These are phyloP conservation scores for Globisporangium okanoganense DNA, from an alignment of 352 stramenopile genomes.

Conservation along the genomic window DNA sequence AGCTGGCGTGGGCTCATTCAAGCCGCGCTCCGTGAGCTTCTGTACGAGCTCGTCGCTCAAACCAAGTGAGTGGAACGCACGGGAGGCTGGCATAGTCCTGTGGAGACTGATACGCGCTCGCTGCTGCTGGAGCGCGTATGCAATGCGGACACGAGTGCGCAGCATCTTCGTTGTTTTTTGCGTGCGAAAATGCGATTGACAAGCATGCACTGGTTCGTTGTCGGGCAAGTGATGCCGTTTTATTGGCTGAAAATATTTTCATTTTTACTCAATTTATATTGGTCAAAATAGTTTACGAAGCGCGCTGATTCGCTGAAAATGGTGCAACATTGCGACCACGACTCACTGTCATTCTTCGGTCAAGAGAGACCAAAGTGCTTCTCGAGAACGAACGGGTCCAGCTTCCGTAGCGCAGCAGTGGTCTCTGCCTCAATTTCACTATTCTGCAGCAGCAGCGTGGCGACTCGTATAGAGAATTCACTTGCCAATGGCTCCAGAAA, in stretches of 20 bases:
- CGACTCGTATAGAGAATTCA: slow-evolving; percentile 37
- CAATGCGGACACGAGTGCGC: slow-evolving; percentile 1
- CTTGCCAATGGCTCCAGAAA: slow-evolving; percentile 35
- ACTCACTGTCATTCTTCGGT: no score
- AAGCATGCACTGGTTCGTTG: no score
- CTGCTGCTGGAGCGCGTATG: background rate
- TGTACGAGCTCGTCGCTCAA: slow-evolving; percentile 31
- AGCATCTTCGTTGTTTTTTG: slow-evolving; percentile 1
- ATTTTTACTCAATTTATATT: no score
- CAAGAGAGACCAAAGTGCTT: slow-evolving; percentile 21
- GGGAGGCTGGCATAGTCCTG: background rate
- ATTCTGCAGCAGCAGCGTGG: slow-evolving; percentile 25
- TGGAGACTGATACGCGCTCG: background rate
- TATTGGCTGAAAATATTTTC: no score
- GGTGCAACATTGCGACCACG: no score
- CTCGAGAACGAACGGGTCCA: slow-evolving; percentile 33
- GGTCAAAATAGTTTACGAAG: no score
- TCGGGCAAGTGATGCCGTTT: no score
- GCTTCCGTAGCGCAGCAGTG: slow-evolving; percentile 14
- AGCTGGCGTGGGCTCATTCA: slow-evolving; percentile 43
- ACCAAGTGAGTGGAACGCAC: slow-evolving; percentile 56
- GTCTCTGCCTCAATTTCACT: slow-evolving; percentile 16
- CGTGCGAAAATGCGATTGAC: no score
- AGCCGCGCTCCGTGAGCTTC: slow-evolving; percentile 28
- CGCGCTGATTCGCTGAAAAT: no score